Base-by-base conservation (phyloP, 495 filamentous ascomycete species). In the Xylaria nigripes region DNA sequence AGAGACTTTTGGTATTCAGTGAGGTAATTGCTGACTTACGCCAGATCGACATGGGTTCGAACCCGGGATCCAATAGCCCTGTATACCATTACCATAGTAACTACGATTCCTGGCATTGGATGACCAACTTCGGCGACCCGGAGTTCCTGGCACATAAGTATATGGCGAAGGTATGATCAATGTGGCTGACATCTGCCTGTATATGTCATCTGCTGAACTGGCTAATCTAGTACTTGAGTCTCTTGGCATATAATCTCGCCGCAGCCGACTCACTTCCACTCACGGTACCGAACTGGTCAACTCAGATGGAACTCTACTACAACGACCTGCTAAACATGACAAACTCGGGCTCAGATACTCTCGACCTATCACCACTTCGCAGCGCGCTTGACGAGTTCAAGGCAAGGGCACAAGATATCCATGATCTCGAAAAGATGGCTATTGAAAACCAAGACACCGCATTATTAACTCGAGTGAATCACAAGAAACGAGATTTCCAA, bases 81-180 rank as follows among this genome's bases (percentile, higher is more conserved):
- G 60, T 76, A 29, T 91, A 79, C 62, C 89, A 89, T 12, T 86
- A 87, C 48, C 84, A 90, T 63, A 86, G 81, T 58, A 95, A 90
- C 69, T 92, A 89, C 66, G 90, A 95, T 66, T 86, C 80, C 47
- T 90, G 81, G 58, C 80, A 90, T 54, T 93, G 87, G 86, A 88
- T 94, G 84, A 69, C 74, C 18, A 80, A 73, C 29, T 86, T 82
- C 60, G 85, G 84, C 6, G 90, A 96, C 62, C 86, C 88, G 0
- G 81, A 76, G 10, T 92, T 93, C 61, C 67, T 75, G 27, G 86
- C 87, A 51, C 90, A 95, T 66, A 80, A 78, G 45, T 70, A 81
- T 4, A 76, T 91, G 44, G 84, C 87, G 4, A 80, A 66, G 45
- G 63, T 66, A 55, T 27, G 29, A 24, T 8, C 30, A 2, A 9